Base-by-base conservation (phyloP, 352 stramenopile species). In the Aphanomyces euteiches region DNA sequence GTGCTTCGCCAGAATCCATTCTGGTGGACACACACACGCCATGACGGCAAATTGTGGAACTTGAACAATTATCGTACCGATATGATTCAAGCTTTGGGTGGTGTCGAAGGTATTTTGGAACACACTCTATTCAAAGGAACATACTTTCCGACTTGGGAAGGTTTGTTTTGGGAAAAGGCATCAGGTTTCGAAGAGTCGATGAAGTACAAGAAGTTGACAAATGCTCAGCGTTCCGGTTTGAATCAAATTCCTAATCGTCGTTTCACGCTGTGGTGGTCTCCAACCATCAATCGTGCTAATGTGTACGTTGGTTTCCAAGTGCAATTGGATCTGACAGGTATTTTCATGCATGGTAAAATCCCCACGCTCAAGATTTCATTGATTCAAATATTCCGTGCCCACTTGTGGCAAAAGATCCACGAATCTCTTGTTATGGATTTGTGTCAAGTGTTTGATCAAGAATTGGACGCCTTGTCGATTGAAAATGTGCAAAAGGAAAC, bases 281-380 rank as follows among this genome's bases (percentile, higher is more conserved):
- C 98, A 28, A 99, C 98, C 12, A 99, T 99, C 81, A 99, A 99
- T 77, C 93, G 98, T 60, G 97, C 97, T 0, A 99, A 99, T 79
- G 98, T 99, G 54, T 99, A 99, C 79, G 97, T 99, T 66, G 98
- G 98, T 60, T 99, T 99, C 82, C 97, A 99, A 76, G 98, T 99
- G 50, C 98, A 99, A 78, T 82, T 99, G 47, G 98, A 99, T 87
- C 75, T 99, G 59, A 99, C 98, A 17, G 98, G 98, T 78, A 99
- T 99, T 73, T 99, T 99, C 81, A 99, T 99, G 98, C 98, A 99
- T 87, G 98, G 98, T 61, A 99, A 99, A 78, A 99, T 99, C 78
- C 98, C 98, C 50, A 99, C 97, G n/a, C 87, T 99, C 40, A 99
- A 99, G 86, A 99, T 99, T 67, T 99, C 93, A 50, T 73, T 97